Base-by-base conservation (phyloP, 2,329 filamentous ascomycete species). In the Triangularia setosa region DNA sequence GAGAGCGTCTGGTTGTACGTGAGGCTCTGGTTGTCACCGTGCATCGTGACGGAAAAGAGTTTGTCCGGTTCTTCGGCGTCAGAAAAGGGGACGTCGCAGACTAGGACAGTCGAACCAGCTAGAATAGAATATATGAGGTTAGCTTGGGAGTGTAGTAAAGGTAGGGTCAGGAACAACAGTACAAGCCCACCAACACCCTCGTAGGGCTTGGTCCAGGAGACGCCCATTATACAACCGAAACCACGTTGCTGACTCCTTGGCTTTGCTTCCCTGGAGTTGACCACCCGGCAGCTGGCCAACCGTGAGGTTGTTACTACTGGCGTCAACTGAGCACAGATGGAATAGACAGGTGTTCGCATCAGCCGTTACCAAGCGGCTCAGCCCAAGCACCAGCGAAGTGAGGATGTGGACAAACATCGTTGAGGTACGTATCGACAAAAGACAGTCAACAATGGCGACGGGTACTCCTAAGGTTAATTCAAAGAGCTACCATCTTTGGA, bases 131-230 rank as follows among this genome's bases (percentile, higher is more conserved):
- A 48, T 11, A 21, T 9, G 6, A 48, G n/a, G n/a, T 48, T 48
- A 48, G 40, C n/a, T 21, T n/a, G n/a, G 40, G n/a, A 48, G 21
- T 21, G 12, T 11, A 9, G 18, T 9, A 27, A 35, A 23, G 6
- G 12, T 2, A 58, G 23, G 33, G 16, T 18, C 56, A 48, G 21
- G 28, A 21, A 27, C 27, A 23, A 58, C 21, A 16, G 18, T 60
- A 66, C 64, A 30, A 30, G 56, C 61, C 60, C 64, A 66, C 64
- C 64, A 66, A 30, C 64, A 64, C 16, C 59, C 62, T 54, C 62
- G 28, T 28, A 33, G 18, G 21, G n/a, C 3, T 0, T 54, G 11
- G 11, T 66, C 64, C 14, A 60, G 64, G 16, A 66, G 35, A 8
- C 28, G 24, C 9, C 59, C 64, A 9, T 53, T n/a, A 4, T 44